phyloP scores from a whole-genome alignment of 2,329 filamentous ascomycete genomes.

The Fusarium phyllophilum region DNA sequence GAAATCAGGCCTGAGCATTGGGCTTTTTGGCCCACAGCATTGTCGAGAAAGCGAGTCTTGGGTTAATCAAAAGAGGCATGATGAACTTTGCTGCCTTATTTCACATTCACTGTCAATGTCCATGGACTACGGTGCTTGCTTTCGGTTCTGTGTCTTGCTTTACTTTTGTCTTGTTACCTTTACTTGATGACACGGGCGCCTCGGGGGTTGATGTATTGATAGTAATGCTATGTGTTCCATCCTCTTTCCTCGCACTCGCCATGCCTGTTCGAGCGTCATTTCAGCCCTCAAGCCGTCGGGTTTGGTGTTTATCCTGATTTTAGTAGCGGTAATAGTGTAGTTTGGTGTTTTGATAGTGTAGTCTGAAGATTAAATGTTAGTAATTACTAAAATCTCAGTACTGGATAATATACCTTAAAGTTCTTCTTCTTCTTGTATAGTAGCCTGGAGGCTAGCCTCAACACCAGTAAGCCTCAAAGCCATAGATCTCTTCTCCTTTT shows the following conservation, averaged over 20 bases:
- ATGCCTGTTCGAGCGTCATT: neutral
- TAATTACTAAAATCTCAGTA: too few species aligned
- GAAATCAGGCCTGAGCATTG: slow-evolving; percentile 18
- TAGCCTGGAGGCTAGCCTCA: too few species aligned
- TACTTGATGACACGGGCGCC: neutral
- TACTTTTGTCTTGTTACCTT: neutral
- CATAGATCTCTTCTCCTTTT: too few species aligned
- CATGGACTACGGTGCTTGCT: neutral
- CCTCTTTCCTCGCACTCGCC: neutral
- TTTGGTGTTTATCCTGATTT: too few species aligned
- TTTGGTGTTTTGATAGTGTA: too few species aligned
- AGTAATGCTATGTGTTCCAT: neutral
- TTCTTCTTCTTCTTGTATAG: too few species aligned
- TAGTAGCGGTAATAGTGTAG: too few species aligned
- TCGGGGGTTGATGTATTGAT: neutral
- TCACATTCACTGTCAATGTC: neutral
- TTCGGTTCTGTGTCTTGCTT: neutral
- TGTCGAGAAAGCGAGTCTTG: slow-evolving; percentile 3
- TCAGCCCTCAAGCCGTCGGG: neutral
- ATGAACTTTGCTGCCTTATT: neutral
- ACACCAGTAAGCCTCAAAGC: too few species aligned
- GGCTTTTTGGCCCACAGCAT: neutral
- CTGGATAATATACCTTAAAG: too few species aligned
- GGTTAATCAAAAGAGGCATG: neutral
- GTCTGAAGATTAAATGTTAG: too few species aligned